Base-by-base conservation (phyloP, 2,329 filamentous ascomycete genomes). In the Escovopsis sp. region DNA sequence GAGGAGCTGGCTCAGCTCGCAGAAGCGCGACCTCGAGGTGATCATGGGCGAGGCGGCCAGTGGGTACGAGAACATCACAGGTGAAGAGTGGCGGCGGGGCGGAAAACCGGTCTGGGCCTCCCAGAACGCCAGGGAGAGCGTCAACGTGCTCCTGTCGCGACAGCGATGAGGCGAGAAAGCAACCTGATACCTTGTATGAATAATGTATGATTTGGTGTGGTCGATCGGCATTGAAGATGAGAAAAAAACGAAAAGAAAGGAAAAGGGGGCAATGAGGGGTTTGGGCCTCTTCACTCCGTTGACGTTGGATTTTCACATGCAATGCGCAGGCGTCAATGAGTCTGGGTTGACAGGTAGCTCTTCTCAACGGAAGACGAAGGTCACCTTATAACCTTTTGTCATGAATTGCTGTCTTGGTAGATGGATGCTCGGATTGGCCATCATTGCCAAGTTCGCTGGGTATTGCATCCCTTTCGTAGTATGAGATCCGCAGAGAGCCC, bases 11-110 rank as follows among this genome's bases (percentile, higher is more conserved):
- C 67, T 93, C 35, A 85, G 78, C 49, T 88, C 80, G 13, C 90
- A 98, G 62, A 86, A 86, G 60, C 70, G 87, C 33, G 88, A 96
- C 54, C 65, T 94, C 26, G 86, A 93, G 50, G 76, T 90, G 6
- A 79, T 94, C 33, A 69, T 90, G 42, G 88, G 86, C 39, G 87
- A 94, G 57, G 76, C 78, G 2, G 71, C 74, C 35, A 68, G 76
- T 36, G 63, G 81, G 60, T 63, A 69, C 26, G 64, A 67, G 31
- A 68, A 74, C 43, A 60, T 68, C 41, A 60, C 63, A 3, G 70
- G 70, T 4, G 73, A 77, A 44, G 80, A 85, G 54, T 87, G 79
- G 77, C 68, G 79, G 42, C 68, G 68, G 40, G 68, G 70, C 12
- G 70, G 70, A 5, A 59, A 63, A 32, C 70, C 70, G 41, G 55